Evolutionary conservation across 129 eudicot species (phyloP), one percentile per base, ranked within the genome.

Genomic region (Tagetes erecta): DNA sequence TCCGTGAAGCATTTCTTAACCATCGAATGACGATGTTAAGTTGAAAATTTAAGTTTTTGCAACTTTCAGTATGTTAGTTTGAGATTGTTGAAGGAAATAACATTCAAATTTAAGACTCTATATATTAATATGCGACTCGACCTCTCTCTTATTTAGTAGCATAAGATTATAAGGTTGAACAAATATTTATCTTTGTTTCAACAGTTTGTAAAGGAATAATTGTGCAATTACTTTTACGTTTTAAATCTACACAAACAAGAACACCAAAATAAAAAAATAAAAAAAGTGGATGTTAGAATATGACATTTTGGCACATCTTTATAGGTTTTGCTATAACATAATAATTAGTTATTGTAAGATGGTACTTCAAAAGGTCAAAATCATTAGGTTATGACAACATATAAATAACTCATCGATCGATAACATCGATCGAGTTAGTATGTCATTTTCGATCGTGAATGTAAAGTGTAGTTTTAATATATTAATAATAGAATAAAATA

Each of bases 381-480:
- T 0, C 8, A 57, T 31, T 6, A 57, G 39, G 39, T 31, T 57
- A 30, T 3, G 33, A 31, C 39, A 30, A 31, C n/a, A 57, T 30
- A 57, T 38, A 57, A 11, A 34, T 6, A 57, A 57, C 39, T 57
- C 64, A 57, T 1, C 34, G 39, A 57, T 1, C 34, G 39, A 8
- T 57, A 8, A 57, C 64, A 31, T 30, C 39, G 64, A 31, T 30
- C 39, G 64, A 57, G n/a, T 30, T 57, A 30, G 36, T 57, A 2
- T 57, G 39, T 57, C 64, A 57, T 57, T 31, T 57, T 57, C 14
- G 13, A 31, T 31, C 13, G 2, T 57, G 38, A 57, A 57, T 33
- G 37, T 34, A 57, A 57, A 31, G 38, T 57, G 64, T 57, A 30
- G 64, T 57, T 57, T 57, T 57, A 57, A 57, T 57, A 57, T 57